These are phyloP conservation scores for Geotrichum phurueaensis DNA, from an alignment of 1,139 yeast species.

Conservation along the genomic window DNA sequence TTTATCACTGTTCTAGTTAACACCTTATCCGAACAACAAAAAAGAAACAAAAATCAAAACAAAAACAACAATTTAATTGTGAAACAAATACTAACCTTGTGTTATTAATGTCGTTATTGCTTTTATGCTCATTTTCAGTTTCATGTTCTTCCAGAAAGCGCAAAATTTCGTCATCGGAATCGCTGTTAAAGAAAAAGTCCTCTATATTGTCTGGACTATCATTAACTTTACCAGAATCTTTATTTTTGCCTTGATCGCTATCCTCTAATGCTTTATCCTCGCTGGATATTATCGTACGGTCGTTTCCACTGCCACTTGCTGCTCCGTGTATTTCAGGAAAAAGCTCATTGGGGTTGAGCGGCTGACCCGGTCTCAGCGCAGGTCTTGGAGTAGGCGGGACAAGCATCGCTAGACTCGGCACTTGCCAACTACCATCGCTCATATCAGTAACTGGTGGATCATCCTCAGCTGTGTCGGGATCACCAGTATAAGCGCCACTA, in stretches of 20 bases:
- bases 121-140: not conserved
- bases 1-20: not conserved
- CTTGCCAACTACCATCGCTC: not conserved
- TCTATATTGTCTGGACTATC: not conserved
- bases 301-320: not conserved
- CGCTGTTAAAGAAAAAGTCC: not conserved
- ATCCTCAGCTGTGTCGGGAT: not conserved
- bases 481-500: not conserved
- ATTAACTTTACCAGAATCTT: not conserved
- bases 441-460: not conserved
- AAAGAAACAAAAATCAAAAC: too few relatives aligned
- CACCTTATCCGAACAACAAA: not conserved
- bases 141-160: not conserved
- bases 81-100: not conserved
- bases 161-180: not conserved
- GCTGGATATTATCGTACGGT: not conserved
- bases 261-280: not conserved
- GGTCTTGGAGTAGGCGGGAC: not conserved
- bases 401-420: not conserved
- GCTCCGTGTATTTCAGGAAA: not conserved
- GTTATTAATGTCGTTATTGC: not conserved
- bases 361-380: not conserved
- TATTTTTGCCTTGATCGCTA: not conserved
- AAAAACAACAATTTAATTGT: too few relatives aligned
- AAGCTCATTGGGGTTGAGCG: not conserved